These are phyloP conservation scores for Lasiodiplodia hormozganensis DNA, from an alignment of 2,329 filamentous ascomycete species.

Conservation along the genomic window DNA sequence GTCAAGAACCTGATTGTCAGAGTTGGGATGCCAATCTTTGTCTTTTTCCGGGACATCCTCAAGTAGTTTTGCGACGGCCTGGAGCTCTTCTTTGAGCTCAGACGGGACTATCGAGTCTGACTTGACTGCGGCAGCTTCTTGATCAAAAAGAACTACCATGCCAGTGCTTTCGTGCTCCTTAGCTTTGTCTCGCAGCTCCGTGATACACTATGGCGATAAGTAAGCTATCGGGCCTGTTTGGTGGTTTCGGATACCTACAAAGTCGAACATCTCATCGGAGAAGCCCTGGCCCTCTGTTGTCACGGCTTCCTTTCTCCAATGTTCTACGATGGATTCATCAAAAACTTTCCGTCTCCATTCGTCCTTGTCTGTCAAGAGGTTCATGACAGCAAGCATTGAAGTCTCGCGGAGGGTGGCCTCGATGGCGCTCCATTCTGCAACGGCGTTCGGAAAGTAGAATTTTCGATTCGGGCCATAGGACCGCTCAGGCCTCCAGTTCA, in stretches of 20 bases:
- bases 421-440: background rate
- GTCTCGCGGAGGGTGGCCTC: slow-evolving; percentile 46
- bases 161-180: slow-evolving; percentile 46
- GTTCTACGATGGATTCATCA: slow-evolving; percentile 39
- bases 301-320: slow-evolving; percentile 42
- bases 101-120: slow-evolving; percentile 56
- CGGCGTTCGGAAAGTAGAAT: background rate
- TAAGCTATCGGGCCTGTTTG: background rate
- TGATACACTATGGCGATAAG: slow-evolving; percentile 37
- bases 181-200: slow-evolving; percentile 59
- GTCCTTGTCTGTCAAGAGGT: slow-evolving; percentile 49
- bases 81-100: slow-evolving; percentile 50
- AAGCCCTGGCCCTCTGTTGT: slow-evolving; percentile 29
- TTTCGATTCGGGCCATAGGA: background rate
- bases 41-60: slow-evolving; percentile 57
- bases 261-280: slow-evolving; percentile 30
- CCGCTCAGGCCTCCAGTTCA: background rate
- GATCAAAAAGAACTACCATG: slow-evolving; percentile 54
- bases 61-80: slow-evolving; percentile 51
- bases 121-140: slow-evolving; percentile 56
- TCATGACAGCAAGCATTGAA: slow-evolving; percentile 49
- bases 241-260: slow-evolving; percentile 15
- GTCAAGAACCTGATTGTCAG: slow-evolving; percentile 63
- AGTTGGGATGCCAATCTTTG: slow-evolving; percentile 68
- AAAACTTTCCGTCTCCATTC: slow-evolving; percentile 51